Evolutionary conservation across 257 asterid genomes (phyloP).

Genomic region (Gardenia jasminoides): DNA sequence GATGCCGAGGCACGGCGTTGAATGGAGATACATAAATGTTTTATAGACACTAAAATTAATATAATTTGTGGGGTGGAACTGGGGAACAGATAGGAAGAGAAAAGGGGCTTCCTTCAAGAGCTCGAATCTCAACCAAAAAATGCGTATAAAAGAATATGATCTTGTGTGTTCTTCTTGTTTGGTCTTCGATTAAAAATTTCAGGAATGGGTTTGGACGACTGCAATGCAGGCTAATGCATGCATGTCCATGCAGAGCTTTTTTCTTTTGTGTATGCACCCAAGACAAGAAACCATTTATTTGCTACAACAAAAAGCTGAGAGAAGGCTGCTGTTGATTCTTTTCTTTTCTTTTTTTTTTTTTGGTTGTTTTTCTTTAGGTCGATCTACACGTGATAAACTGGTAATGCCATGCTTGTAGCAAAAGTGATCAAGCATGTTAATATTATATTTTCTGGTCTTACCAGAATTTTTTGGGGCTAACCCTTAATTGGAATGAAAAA

Average conservation of each 20-base stretch:
- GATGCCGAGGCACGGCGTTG: conserved; percentile 26
- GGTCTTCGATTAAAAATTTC: background rate
- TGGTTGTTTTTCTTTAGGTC: too few species aligned
- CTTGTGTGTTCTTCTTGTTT: background rate
- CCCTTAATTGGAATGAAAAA: conserved; percentile 3
- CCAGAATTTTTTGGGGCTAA: conserved; percentile 28
- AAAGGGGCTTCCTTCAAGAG: conserved; percentile 1
- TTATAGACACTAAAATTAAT: background rate
- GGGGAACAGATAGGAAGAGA: background rate
- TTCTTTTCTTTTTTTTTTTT: background rate
- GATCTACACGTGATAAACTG: conserved; percentile 33
- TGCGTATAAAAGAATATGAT: conserved; percentile 3
- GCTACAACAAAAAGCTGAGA: conserved; percentile 17
- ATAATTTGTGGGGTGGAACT: background rate
- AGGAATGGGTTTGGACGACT: conserved; percentile 13
- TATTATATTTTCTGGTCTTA: conserved; percentile 12
- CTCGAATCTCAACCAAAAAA: conserved; percentile 27
- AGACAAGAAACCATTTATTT: conserved; percentile 10
- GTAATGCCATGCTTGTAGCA: conserved; percentile 32
- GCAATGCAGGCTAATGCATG: conserved; percentile 10
- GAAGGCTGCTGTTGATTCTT: conserved; percentile 20
- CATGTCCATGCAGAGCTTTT: conserved; percentile 11
- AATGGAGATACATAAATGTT: background rate
- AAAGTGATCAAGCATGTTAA: conserved; percentile 15
- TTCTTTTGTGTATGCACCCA: background rate